These are phyloP conservation scores for Bipolaris cookei DNA, from an alignment of 2,329 filamentous ascomycete species.

Conservation along the genomic window DNA sequence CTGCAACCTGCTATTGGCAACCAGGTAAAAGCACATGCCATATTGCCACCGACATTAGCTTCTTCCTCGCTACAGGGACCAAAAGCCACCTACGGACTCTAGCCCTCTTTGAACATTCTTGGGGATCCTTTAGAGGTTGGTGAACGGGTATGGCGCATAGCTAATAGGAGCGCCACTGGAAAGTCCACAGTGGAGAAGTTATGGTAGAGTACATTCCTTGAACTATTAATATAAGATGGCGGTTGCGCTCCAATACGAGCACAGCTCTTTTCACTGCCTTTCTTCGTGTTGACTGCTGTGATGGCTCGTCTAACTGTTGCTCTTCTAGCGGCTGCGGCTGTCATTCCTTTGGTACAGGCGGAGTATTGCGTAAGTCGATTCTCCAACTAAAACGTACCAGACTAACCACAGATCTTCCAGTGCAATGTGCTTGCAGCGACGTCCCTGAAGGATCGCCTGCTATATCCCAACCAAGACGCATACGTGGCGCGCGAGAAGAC, in stretches of 20 bases:
- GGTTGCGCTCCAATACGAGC: neutral
- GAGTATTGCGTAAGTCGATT: conserved; percentile 14
- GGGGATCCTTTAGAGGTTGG: neutral
- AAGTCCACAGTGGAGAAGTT: no score
- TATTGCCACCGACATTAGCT: neutral
- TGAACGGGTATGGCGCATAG: neutral
- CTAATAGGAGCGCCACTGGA: neutral
- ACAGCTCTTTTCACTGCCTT: neutral
- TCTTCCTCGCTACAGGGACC: neutral
- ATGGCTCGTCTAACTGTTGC: conserved; percentile 16
- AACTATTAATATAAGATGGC: neutral
- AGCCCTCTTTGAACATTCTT: neutral
- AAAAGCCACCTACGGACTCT: neutral
- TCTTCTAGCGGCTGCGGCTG: conserved; percentile 17
- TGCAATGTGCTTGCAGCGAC: conserved; percentile 15
- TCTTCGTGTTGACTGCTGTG: no score
- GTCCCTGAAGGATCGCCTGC: conserved; percentile 16
- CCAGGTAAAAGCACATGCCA: neutral
- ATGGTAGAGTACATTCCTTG: no score
- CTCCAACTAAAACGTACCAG: neutral
- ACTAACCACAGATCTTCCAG: conserved; percentile 2
- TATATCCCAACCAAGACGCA: conserved; percentile 22
- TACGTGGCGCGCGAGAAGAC: conserved; percentile 23
- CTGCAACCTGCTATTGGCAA: neutral
- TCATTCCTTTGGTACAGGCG: conserved; percentile 2